phyloP scores from a whole-genome alignment of 192 early-diverging fungal genomes.

The Coemansia sp. region DNA sequence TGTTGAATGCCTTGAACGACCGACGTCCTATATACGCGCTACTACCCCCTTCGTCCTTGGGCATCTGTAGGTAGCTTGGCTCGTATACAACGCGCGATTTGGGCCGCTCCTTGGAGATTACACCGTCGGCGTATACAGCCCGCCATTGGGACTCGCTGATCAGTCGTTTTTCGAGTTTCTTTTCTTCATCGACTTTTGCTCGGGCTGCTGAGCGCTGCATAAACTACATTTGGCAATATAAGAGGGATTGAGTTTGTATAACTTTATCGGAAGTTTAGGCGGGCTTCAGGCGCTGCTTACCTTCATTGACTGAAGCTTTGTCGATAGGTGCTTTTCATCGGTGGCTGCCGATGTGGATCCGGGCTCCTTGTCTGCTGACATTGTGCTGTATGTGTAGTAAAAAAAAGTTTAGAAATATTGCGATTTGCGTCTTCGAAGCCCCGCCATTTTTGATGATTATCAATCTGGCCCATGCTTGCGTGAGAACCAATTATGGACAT shows the following conservation, averaged over 20 bases:
- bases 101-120: slow-evolving; percentile 23
- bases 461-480: background rate
- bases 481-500: slow-evolving; percentile 3
- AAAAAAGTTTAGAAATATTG: background rate
- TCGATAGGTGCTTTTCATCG: slow-evolving; percentile 36
- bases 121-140: slow-evolving; percentile 33
- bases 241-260: background rate
- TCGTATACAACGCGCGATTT: slow-evolving; percentile 37
- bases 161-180: slow-evolving; percentile 30
- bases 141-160: slow-evolving; percentile 55
- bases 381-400: background rate
- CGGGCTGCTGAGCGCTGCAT: slow-evolving; percentile 50
- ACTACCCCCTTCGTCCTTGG: slow-evolving; percentile 14
- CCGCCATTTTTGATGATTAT: background rate
- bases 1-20: slow-evolving; percentile 50
- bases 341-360: slow-evolving; percentile 13
- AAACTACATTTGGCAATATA: slow-evolving; percentile 27
- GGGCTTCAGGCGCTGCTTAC: background rate
- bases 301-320: slow-evolving; percentile 38
- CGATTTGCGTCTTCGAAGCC: background rate
- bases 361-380: slow-evolving; percentile 7
- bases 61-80: slow-evolving; percentile 52
- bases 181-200: slow-evolving; percentile 27
- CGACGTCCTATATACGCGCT: slow-evolving; percentile 25
- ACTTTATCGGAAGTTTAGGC: background rate